Conservation (phyloP, 306 rosid genomes). For the Fragaria nilgerrensis region DNA sequence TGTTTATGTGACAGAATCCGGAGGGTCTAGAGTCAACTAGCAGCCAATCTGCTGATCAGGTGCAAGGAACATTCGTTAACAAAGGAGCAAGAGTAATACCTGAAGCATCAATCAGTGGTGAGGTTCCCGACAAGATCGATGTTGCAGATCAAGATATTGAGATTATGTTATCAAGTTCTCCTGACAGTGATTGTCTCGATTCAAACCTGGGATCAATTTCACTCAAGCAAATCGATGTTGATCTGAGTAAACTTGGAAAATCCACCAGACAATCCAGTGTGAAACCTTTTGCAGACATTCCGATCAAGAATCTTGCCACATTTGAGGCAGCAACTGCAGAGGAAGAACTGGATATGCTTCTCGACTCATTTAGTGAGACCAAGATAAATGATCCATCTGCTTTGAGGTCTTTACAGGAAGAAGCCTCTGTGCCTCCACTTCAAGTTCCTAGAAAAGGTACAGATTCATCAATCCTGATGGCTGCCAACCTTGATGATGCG, state of each 20-base stretch:
- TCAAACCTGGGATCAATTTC: conserved; percentile 20
- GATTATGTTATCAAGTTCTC: conserved; percentile 28
- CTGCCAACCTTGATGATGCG: conserved; percentile 54
- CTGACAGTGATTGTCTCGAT: conserved; percentile 24
- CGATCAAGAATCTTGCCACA: conserved; percentile 25
- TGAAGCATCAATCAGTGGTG: conserved; percentile 33
- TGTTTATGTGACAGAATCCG: conserved; percentile 35
- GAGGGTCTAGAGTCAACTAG: conserved; percentile 29
- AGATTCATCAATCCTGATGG: conserved; percentile 24
- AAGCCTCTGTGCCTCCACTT: conserved; percentile 23
- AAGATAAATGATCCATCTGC: conserved; percentile 29
- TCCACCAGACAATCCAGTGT: conserved; percentile 25
- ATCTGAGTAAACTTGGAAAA: conserved; percentile 22
- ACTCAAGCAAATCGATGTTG: conserved; percentile 12
- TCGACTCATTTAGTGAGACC: conserved; percentile 49
- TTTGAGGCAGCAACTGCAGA: conserved; percentile 55
- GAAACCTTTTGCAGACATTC: conserved; percentile 21
- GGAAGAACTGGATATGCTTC: conserved; percentile 72
- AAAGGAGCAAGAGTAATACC: conserved; percentile 28
- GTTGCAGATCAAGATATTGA: conserved; percentile 20
- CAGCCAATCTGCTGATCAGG: conserved; percentile 18
- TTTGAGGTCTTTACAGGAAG: conserved; percentile 19
- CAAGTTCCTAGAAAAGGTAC: conserved; percentile 33
- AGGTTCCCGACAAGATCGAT: conserved; percentile 21
- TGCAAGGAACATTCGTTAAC: conserved; percentile 20